Base-by-base conservation (phyloP, 805 yeast genomes). In the Sugiyamaella boreocaroliniensis region DNA sequence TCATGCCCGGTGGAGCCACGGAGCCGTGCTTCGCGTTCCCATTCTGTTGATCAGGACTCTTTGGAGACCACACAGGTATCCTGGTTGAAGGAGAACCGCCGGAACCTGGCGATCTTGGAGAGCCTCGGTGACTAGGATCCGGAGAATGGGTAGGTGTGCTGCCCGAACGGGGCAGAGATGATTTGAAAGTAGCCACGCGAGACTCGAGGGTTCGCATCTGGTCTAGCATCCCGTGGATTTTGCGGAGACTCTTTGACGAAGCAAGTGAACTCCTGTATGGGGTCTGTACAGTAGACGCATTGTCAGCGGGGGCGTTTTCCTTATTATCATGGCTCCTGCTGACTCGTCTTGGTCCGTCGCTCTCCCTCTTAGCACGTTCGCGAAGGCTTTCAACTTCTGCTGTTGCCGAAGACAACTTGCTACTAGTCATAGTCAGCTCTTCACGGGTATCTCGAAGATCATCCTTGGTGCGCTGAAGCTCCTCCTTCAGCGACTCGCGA, bases 401-500 rank as follows among this genome's bases (percentile, higher is more conserved):
- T 11, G 37, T 32, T 4, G 37, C 37, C n/a, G 37, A 32, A 32
- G 37, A 11, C 37, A 32, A 9, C 8, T 32, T 32, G n/a, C 37
- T 32, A 14, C 11, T 32, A 10, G 48, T 54, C 11, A 57, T 53
- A 1, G 52, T 49, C 29, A 68, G 55, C 46, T 69, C 73, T 43
- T 69, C 72, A n/a, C 60, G 57, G 11, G 64, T 58, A 18, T 69
- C 73, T 22, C 62, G 49, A 11, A 66, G 56, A 34, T 67, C 71
- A 14, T 68, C 71, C 16, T 59, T 61, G 1, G 68, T 54, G 11
- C 70, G 64, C 43, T 69, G 70, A 11, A 68, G 62, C 45, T 61
- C 64, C 9, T 50, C 50, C 16, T 49, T 51, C 12, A 65, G 51
- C 15, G 64, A 67, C 29, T 64, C 70, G 18, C 61, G 55, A 1